phyloP scores from a whole-genome alignment of 2,329 filamentous ascomycete genomes.

The Aureobasidium sp. region DNA sequence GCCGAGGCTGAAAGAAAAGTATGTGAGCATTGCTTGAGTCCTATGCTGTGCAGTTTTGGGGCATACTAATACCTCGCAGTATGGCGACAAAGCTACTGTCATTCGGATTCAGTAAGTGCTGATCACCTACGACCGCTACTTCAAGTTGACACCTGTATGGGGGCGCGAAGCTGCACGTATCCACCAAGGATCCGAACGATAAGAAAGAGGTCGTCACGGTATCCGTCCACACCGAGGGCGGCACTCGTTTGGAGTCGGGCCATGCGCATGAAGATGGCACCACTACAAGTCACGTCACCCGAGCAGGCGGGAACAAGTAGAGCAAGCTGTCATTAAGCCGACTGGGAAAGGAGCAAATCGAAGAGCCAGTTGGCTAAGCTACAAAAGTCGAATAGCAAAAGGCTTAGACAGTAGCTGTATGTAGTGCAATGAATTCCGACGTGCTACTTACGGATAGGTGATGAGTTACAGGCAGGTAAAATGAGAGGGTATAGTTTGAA shows the following conservation, averaged over 20 bases:
- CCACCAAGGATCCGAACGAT: constrained; percentile 14
- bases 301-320: neutral
- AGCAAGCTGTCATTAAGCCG: neutral
- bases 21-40: neutral
- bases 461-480: neutral
- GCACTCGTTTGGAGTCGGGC: constrained; percentile 9
- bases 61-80: neutral
- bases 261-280: constrained; percentile 11
- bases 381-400: neutral
- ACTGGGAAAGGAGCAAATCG: neutral
- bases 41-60: neutral
- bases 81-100: neutral
- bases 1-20: neutral
- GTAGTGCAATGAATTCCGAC: neutral
- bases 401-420: neutral
- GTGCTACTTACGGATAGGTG: neutral
- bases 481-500: neutral
- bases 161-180: constrained; percentile 14
- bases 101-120: neutral
- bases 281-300: neutral
- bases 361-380: neutral
- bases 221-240: constrained; percentile 10
- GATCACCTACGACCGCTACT: neutral
- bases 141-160: neutral
- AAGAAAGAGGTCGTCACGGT: constrained; percentile 13